These are phyloP conservation scores for Fusarium sp. DNA, from an alignment of 2,329 filamentous ascomycete species.

Conservation along the genomic window DNA sequence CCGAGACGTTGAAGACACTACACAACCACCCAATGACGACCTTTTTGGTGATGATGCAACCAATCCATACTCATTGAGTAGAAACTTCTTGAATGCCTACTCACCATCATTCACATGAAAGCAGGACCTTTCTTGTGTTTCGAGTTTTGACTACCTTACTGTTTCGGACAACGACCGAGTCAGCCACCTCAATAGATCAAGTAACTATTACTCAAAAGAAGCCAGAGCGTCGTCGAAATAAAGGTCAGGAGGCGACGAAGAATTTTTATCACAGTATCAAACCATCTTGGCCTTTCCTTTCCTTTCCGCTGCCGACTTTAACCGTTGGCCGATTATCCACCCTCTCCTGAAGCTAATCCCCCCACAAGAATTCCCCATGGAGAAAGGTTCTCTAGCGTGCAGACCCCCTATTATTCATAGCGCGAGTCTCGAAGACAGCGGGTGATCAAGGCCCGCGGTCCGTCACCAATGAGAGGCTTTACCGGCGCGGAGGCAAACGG, in stretches of 20 bases:
- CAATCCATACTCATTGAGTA: background rate
- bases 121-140: background rate
- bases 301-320: background rate
- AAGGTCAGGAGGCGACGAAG: background rate
- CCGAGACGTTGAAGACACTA: background rate
- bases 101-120: background rate
- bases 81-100: background rate
- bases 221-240: slow-evolving; percentile 19
- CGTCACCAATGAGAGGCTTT: background rate
- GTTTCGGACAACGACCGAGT: slow-evolving; percentile 7
- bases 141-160: slow-evolving; percentile 6
- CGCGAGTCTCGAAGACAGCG: background rate
- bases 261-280: background rate
- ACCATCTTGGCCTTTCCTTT: background rate
- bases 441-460: background rate
- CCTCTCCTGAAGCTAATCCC: background rate
- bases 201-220: slow-evolving; percentile 18
- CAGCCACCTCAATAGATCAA: slow-evolving; percentile 27
- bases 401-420: slow-evolving; percentile 4
- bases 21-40: background rate
- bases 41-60: background rate
- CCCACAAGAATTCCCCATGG: slow-evolving; percentile 14
- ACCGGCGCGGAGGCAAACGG: background rate
- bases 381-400: background rate
- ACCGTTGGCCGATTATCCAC: background rate